A percentile compares a stretch with the other conserved stretches of the same genome.
phyloP scores from a whole-genome alignment of 2,329 filamentous ascomycete species.

The Cercospora sp. region DNA sequence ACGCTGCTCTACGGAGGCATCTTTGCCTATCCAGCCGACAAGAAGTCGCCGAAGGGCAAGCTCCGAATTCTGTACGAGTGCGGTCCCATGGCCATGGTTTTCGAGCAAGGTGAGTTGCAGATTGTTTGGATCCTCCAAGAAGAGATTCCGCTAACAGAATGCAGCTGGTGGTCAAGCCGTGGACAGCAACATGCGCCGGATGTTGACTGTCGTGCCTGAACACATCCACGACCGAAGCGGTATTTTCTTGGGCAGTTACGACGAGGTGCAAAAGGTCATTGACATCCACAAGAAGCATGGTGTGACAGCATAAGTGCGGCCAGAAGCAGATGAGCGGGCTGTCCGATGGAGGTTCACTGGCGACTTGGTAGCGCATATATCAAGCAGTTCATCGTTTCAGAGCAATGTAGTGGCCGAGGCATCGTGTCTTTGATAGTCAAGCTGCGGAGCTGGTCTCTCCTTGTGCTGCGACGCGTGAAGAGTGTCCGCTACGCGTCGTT shows the following conservation, averaged over 20 bases:
- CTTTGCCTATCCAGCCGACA: constrained; percentile 96
- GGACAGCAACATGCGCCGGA: constrained; percentile 85
- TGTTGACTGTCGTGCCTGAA: constrained; percentile 86
- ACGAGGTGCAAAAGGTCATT: constrained; percentile 96
- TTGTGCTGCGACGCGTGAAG: background rate
- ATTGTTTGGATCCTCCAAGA: background rate
- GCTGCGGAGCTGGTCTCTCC: background rate
- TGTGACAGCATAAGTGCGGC: constrained; percentile 25
- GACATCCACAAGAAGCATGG: constrained; percentile 66
- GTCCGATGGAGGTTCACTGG: background rate
- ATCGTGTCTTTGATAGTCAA: background rate
- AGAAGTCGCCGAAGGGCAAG: constrained; percentile 98
- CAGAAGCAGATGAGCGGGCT: background rate
- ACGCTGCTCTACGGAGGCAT: constrained; percentile 94
- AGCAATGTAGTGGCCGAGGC: background rate
- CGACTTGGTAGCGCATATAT: background rate
- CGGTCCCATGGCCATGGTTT: constrained; percentile 97
- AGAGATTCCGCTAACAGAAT: constrained; percentile 22
- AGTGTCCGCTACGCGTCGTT: background rate
- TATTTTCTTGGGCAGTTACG: constrained; percentile 92
- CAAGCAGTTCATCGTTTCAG: background rate
- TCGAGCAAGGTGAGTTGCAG: constrained; percentile 81
- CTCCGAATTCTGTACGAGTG: constrained; percentile 97
- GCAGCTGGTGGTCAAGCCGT: constrained; percentile 87
- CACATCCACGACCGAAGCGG: constrained; percentile 93